Conservation (phyloP, 441 rosid species). For the Pelargonium myrrhifolium region DNA sequence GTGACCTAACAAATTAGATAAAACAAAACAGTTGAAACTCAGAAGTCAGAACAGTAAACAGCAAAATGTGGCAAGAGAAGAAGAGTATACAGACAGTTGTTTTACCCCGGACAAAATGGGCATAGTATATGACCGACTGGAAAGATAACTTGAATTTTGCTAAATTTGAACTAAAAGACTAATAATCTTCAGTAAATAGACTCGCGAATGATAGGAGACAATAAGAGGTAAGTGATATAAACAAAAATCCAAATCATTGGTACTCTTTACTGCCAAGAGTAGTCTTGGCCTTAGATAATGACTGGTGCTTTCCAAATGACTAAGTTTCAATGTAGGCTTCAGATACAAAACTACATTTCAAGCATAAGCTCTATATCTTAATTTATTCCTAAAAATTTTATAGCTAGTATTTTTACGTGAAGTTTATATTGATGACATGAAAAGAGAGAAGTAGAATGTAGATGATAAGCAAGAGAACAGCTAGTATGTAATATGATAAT, state of each 20-base stretch:
- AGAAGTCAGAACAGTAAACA: background rate
- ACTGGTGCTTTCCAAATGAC: background rate
- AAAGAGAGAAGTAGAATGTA: background rate
- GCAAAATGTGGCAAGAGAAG: background rate
- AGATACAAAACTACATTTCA: no score
- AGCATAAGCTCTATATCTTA: no score
- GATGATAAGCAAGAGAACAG: background rate
- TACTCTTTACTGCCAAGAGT: background rate
- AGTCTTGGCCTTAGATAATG: background rate
- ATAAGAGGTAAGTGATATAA: background rate
- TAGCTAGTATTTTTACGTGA: no score
- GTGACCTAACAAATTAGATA: slow-evolving; percentile 48
- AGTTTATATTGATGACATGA: no score
- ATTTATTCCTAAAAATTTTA: no score
- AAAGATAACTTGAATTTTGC: background rate
- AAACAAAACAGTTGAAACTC: slow-evolving; percentile 13
- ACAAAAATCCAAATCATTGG: background rate
- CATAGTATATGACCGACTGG: background rate
- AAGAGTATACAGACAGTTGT: background rate
- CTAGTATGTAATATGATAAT: background rate
- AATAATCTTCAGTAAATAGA: background rate
- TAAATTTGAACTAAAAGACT: no score
- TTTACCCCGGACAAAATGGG: background rate
- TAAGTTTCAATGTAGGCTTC: no score
- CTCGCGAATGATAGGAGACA: background rate